These are phyloP conservation scores for Aurantiochytrium sp. DNA, from an alignment of 108 stramenopile genomes.

Conservation along the genomic window DNA sequence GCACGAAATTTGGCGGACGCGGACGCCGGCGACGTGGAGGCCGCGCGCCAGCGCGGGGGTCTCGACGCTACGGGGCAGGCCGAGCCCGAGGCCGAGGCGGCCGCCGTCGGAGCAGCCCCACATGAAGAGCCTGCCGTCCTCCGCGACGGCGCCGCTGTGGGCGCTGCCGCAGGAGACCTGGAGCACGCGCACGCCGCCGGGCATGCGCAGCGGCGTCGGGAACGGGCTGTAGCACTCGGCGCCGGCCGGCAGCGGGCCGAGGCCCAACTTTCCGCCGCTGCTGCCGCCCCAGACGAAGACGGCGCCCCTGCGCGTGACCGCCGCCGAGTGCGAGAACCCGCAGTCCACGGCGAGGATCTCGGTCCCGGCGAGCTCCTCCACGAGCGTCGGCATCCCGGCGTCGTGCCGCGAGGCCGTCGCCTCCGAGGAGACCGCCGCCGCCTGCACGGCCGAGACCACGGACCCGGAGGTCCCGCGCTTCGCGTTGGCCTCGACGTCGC, in stretches of 20 bases:
- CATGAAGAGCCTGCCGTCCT: constrained; percentile 56
- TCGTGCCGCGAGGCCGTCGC: constrained; percentile 43
- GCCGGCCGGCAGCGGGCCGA: constrained; percentile 37
- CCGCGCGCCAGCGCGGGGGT: constrained; percentile 49
- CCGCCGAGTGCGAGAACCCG: constrained; percentile 49
- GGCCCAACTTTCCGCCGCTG: constrained; percentile 57
- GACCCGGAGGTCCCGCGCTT: background rate
- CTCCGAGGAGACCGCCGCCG: background rate
- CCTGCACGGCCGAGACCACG: background rate
- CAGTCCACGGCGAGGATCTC: constrained; percentile 33
- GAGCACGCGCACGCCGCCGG: background rate
- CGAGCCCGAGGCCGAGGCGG: constrained; percentile 54
- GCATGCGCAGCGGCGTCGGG: constrained; percentile 39
- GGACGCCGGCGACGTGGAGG: constrained; percentile 15
- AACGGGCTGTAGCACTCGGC: constrained; percentile 47
- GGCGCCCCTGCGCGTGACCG: constrained; percentile 37
- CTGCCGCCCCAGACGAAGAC: constrained; percentile 64
- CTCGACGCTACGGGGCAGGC: constrained; percentile 32
- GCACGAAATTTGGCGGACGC: constrained; percentile 54
- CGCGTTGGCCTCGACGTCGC: background rate
- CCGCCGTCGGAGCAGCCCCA: constrained; percentile 71
- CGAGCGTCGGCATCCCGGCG: constrained; percentile 40
- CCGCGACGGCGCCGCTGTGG: constrained; percentile 61
- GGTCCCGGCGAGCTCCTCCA: constrained; percentile 40
- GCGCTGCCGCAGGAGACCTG: constrained; percentile 61